These are phyloP conservation scores for Ocimum tenuiflorum DNA, from an alignment of 257 asterid genomes.

Conservation along the genomic window DNA sequence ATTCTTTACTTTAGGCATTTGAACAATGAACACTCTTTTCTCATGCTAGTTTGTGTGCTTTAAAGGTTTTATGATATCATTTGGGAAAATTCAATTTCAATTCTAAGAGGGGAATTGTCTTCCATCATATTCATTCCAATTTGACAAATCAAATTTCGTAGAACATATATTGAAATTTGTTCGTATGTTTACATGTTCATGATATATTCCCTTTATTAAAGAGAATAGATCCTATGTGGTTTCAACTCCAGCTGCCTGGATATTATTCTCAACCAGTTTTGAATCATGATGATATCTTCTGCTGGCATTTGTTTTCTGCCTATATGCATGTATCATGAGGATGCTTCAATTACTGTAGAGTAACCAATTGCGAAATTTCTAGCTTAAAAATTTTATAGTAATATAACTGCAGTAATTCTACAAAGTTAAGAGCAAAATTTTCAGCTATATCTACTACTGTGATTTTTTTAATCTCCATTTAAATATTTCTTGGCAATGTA, in stretches of 20 bases:
- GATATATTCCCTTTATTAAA: background rate
- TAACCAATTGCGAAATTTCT: background rate
- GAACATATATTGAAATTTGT: background rate
- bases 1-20: background rate
- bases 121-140: background rate
- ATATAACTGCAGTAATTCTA: background rate
- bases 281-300: too few relatives aligned
- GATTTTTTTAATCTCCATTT: background rate
- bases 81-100: background rate
- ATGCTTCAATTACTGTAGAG: background rate
- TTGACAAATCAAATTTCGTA: background rate
- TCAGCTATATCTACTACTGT: background rate
- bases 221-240: background rate
- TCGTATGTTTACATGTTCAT: background rate
- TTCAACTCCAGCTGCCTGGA: slow-evolving; percentile 3
- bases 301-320: too few relatives aligned
- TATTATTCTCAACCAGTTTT: background rate
- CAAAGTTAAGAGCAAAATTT: background rate
- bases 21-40: too few relatives aligned
- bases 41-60: background rate
- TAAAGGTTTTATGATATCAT: background rate
- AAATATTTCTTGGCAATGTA: background rate
- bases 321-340: too few relatives aligned
- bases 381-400: background rate
- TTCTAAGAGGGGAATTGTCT: background rate